Base-by-base conservation (phyloP, 176 grass and related monocot species). In the Areca catechu region DNA sequence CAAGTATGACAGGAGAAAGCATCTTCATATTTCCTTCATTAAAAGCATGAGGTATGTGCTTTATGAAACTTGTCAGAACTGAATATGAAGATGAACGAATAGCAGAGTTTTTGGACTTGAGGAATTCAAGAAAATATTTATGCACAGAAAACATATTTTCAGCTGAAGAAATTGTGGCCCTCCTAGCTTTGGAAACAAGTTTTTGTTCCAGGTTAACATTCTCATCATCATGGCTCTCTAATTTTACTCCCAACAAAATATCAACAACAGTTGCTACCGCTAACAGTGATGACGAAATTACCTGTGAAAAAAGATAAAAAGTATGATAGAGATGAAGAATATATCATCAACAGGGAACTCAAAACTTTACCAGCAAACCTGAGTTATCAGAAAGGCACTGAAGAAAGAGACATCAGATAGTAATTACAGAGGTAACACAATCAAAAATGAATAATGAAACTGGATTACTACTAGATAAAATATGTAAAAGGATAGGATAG, bases 211-310 rank as follows among this genome's bases (percentile, higher is more conserved):
- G 59, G 70, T 57, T 80, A n/a, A 29, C 22, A 75, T 54, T 72
- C 63, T 86, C 81, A 69, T 55, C 27, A 54, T 63, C 56, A 65
- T 37, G 69, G 53, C 57, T 81, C 71, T 79, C 60, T 47, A 82
- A 76, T 67, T 91, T 91, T 71, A 74, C 68, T 66, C 80, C 92
- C 25, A 97, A 53, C 60, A 97, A 79, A 82, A 97, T 88, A 58
- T 97, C 92, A 28, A 88, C 67, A 61, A 97, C 80, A 66, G 92
- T 90, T 58, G 92, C 80, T 71, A 88, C 80, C 63, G 86, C 83
- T 69, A 97, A 72, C 74, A 91, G 50, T 60, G 92, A 90, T n/a
- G 86, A 97, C 47, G 86, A 97, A 74, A 91, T 80, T 57, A 78
- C 84, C 92, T 96, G 73, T 27, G 58, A 49, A 62, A 74, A 76